A percentile compares a stretch with the other conserved stretches of the same genome.
phyloP scores from a whole-genome alignment of 2,329 filamentous ascomycete species.

The Botryotinia calthae region DNA sequence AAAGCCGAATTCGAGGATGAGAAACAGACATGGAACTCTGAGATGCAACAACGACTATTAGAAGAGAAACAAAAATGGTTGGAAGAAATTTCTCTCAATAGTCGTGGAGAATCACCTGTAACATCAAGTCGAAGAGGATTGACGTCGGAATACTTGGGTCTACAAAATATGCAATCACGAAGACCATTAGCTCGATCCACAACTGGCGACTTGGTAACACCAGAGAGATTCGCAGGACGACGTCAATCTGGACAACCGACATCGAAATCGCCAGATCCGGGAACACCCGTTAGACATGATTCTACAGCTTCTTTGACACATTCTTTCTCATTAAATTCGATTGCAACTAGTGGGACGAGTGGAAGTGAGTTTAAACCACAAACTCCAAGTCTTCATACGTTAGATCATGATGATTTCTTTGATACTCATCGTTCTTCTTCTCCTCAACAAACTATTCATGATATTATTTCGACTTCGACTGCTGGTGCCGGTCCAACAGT shows the following conservation, averaged over 20 bases:
- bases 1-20: constrained; percentile 56
- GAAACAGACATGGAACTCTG: constrained; percentile 56
- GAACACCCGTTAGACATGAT: constrained; percentile 37
- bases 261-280: constrained; percentile 32
- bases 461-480: constrained; percentile 86
- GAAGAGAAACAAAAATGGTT: constrained; percentile 63
- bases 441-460: constrained; percentile 69
- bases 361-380: constrained; percentile 21
- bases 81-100: constrained; percentile 42
- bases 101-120: constrained; percentile 36
- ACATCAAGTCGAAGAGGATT: constrained; percentile 36
- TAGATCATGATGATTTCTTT: constrained; percentile 46
- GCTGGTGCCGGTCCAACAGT: constrained; percentile 88
- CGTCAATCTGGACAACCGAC: constrained; percentile 33
- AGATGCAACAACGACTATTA: constrained; percentile 57
- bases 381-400: constrained; percentile 33
- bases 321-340: constrained; percentile 6
- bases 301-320: constrained; percentile 32
- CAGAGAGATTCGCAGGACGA: constrained; percentile 28
- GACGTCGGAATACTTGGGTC: constrained; percentile 39
- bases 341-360: constrained; percentile 29
- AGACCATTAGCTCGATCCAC: constrained; percentile 35
- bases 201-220: constrained; percentile 33
- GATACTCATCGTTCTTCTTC: constrained; percentile 57
- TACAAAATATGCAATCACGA: constrained; percentile 40